Base-by-base conservation (phyloP, 2,329 filamentous ascomycete genomes). In the Arthroderma sp. region DNA sequence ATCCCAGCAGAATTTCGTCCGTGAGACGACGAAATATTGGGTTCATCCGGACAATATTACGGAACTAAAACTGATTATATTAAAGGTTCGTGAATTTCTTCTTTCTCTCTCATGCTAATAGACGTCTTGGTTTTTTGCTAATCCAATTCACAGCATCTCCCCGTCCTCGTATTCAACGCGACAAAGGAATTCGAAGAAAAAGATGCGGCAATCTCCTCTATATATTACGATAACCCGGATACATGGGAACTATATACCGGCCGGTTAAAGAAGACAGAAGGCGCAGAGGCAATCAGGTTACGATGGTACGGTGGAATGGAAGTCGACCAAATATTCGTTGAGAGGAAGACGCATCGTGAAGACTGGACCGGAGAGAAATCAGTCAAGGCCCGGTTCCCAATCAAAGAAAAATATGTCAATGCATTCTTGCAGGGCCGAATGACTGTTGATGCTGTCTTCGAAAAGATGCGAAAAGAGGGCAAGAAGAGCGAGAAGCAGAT, bases 291-390 rank as follows among this genome's bases (percentile, higher is more conserved):
- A 4, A 94, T 96, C 54, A 86, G 91, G 59, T 73, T 98, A 48
- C 78, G 91, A 53, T 98, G 91, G 91, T 98, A 98, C 59, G 91
- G 91, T 48, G 87, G 86, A 36, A 95, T 98, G 89, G 80, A 91
- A 56, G 86, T 73, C 43, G 88, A 96, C 59, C 91, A 86, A 44
- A 93, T 96, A 46, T 98, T 96, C 58, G 83, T 98, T 27, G 91
- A 98, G 70, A 79, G 91, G 50, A 98, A 98, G 68, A 98, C 91
- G 1, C 91, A 98, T 69, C 82, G 91, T 34, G 91, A 98, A 65
- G 91, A 98, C 63, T 98, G 91, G 91, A 98, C 91, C 0, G 91
- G 91, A 47, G 91, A 98, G 64, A 94, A 96, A 68, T 96, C 89
- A 1, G 91, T 98, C 67, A 98, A 98, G 70, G 89, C 91, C 37